Evolutionary conservation across 768 basidiomycete species (phyloP).

Genomic region (Leccinum disarticulatum): DNA sequence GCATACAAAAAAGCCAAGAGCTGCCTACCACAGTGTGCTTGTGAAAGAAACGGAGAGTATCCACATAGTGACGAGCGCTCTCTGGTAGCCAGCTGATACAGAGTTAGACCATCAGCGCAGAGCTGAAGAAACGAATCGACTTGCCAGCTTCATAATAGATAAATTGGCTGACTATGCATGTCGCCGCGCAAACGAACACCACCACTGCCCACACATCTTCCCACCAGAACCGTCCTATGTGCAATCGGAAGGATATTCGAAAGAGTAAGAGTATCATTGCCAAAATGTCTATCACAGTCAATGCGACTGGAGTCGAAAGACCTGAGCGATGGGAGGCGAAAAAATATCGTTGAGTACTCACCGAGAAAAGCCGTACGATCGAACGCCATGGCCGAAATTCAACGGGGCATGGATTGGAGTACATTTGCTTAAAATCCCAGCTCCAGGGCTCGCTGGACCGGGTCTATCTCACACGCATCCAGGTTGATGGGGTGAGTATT

Average conservation of each 20-base stretch:
- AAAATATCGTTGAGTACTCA: not conserved
- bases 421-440: not conserved
- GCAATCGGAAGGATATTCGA: conserved; percentile 15
- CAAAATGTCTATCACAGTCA: conserved; percentile 6
- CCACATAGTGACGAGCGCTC: not conserved
- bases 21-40: not conserved
- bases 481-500: not conserved
- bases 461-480: not conserved
- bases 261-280: conserved; percentile 12
- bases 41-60: not conserved
- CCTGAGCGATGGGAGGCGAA: not conserved
- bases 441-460: not conserved
- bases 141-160: not conserved
- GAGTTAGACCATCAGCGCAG: not conserved
- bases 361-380: not conserved
- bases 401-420: not conserved
- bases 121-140: not conserved
- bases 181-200: not conserved
- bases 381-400: not conserved
- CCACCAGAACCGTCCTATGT: conserved; percentile 25
- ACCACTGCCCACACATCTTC: conserved; percentile 24
- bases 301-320: conserved; percentile 3
- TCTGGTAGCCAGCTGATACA: not conserved
- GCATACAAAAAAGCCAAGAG: not conserved
- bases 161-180: not conserved